Base-by-base conservation (phyloP, 352 stramenopile species). In the Synura sp. region DNA sequence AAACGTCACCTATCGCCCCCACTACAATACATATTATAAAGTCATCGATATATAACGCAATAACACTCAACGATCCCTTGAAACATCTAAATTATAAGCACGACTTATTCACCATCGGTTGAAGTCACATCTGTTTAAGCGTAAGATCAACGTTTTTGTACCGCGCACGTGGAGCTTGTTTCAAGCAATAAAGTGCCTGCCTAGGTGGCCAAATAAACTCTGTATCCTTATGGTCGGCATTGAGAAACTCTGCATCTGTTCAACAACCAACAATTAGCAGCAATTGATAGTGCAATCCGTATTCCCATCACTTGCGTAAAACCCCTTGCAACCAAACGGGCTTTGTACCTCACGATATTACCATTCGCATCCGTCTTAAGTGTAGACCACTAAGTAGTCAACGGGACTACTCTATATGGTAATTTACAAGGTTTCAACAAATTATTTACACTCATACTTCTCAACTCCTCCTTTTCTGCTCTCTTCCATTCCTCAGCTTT, bases 171-270 rank as follows among this genome's bases (percentile, higher is more conserved):
- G n/a, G n/a, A n/a, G n/a, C n/a, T n/a, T n/a, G n/a, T n/a, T n/a
- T n/a, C n/a, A n/a, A n/a, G n/a, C n/a, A n/a, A n/a, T n/a, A n/a
- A n/a, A n/a, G n/a, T n/a, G n/a, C n/a, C n/a, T n/a, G n/a, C n/a
- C n/a, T n/a, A n/a, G n/a, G n/a, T n/a, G n/a, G n/a, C n/a, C n/a
- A n/a, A n/a, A n/a, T n/a, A n/a, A n/a, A n/a, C n/a, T 80, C 53
- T 25, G 55, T 73, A 44, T 83, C 75, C 41, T 85, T 34, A 0
- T 82, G 49, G 32, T 81, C 69, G 15, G 75, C 82, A 38, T 85
- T 81, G 0, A 84, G 55, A 34, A 85, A 87, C n/a, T 86, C 81
- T 1, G 80, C 82, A 42, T 87, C 29, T 86, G 83, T 29, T 83
- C 22, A 29, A 85, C 22, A 83, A 83, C 17, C 44, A 75, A 15